A percentile compares a stretch with the other conserved stretches of the same genome.
These are phyloP conservation scores for Cladosporium sp. DNA, from an alignment of 2,329 filamentous ascomycete species.

Conservation along the genomic window DNA sequence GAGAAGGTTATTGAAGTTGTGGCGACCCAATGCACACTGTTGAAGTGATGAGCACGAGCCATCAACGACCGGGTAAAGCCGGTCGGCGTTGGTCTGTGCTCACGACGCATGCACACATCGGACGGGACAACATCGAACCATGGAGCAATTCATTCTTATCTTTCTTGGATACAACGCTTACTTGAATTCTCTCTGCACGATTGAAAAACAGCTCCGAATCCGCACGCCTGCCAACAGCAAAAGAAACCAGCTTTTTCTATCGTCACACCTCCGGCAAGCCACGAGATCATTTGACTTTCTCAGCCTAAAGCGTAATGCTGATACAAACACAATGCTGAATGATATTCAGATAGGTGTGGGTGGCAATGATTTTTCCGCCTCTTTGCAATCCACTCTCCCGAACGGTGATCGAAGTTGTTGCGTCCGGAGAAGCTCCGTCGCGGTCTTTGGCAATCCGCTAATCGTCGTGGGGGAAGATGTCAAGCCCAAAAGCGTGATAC, in stretches of 20 bases:
- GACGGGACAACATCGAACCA: no score
- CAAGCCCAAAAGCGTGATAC: constrained; percentile 15
- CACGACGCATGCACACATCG: background rate
- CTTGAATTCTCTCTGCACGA: no score
- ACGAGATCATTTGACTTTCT: background rate
- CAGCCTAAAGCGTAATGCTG: no score
- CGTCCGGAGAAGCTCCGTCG: constrained; percentile 10
- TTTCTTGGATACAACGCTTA: no score
- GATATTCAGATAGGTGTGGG: constrained; percentile 1
- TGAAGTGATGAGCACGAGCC: background rate
- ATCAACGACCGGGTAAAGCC: background rate
- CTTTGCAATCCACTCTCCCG: constrained; percentile 14
- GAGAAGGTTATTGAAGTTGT: no score
- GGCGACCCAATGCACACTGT: no score
- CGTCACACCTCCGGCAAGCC: background rate
- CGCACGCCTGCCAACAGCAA: background rate
- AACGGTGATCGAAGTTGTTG: constrained; percentile 18
- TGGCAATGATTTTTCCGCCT: constrained; percentile 10
- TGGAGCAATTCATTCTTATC: no score
- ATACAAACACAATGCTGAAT: no score
- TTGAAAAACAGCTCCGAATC: no score
- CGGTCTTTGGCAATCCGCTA: constrained; percentile 17
- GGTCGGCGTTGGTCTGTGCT: constrained; percentile 3
- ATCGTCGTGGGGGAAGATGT: constrained; percentile 15
- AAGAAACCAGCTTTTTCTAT: background rate